These are phyloP conservation scores for Datisca glomerata DNA, from an alignment of 306 rosid species.

Conservation along the genomic window DNA sequence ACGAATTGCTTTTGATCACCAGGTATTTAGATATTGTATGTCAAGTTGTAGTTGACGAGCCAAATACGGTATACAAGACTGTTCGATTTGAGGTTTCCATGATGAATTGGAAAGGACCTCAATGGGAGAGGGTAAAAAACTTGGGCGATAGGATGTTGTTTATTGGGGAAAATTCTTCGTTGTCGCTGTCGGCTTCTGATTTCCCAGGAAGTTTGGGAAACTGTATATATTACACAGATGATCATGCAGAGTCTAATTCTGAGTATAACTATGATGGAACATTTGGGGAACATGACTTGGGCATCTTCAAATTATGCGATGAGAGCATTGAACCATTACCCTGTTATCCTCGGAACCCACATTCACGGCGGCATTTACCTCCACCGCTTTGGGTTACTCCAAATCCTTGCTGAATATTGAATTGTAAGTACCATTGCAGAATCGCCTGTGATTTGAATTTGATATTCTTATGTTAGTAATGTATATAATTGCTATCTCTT, in stretches of 20 bases:
- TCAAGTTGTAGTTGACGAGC: conserved; percentile 1
- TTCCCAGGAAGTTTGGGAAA: conserved; percentile 34
- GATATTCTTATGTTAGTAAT: neutral
- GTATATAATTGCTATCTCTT: neutral
- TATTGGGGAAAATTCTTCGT: conserved; percentile 45
- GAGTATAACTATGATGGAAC: conserved; percentile 38
- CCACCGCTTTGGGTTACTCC: conserved; percentile 67
- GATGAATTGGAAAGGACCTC: conserved; percentile 32
- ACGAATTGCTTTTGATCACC: conserved; percentile 31
- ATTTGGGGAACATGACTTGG: conserved; percentile 42
- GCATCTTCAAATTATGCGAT: conserved; percentile 37
- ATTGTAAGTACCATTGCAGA: no score
- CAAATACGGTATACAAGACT: conserved; percentile 24
- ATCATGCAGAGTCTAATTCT: conserved; percentile 42
- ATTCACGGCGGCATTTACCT: conserved; percentile 21
- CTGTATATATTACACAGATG: conserved; percentile 54
- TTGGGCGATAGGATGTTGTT: conserved; percentile 48
- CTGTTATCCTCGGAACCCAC: conserved; percentile 24
- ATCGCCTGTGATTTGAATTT: no score
- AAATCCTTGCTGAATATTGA: conserved; percentile 29
- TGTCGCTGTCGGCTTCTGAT: conserved; percentile 37
- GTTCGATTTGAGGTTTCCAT: conserved; percentile 35
- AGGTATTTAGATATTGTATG: conserved; percentile 32
- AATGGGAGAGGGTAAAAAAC: conserved; percentile 31
- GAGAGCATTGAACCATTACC: conserved; percentile 34